Base-by-base conservation (phyloP, 1,284 basidiomycete species). In the Ustilago cynodontis region DNA sequence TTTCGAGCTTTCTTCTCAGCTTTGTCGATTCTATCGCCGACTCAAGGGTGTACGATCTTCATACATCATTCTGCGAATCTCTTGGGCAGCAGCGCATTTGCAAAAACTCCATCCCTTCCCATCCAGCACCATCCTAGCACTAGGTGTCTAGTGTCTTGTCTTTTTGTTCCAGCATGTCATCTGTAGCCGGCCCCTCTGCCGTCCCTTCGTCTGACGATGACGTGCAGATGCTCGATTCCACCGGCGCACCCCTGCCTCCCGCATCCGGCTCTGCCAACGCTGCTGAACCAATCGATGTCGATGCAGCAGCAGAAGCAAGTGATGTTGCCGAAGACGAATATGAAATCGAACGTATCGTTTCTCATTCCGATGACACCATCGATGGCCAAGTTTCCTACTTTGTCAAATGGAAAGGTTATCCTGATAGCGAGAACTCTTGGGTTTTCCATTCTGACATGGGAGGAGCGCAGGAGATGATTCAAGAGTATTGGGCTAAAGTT, bases 361-460 rank as follows among this genome's bases (percentile, higher is more conserved):
- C 50, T 11, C 79, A 80, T 39, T 66, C 69, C 9, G 39, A 61
- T 14, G 51, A 55, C 16, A 66, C 54, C 31, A 43, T 53, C 43
- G 52, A 68, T 31, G 66, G 59, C 11, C 63, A 82, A 49, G 47
- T 79, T 31, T 80, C 79, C n/a, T 82, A 81, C 59, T 73, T 65
- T 50, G 80, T 81, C 26, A 76, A 77, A 33, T 82, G 81, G 81
- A 77, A 80, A 41, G 81, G 80, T 11, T 82, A 81, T 47, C 62
- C 65, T 10, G 47, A 66, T 3, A 51, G 52, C 18, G 72, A 82
- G 33, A 79, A 82, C 56, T 59, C 63, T 13, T 82, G 80, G 80
- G 80, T 81, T 20, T 63, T 64, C 35, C 78, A 78, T n/a, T 35
- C 26, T 14, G 79, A 81, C 29, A 79, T 79, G 43, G 79, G 64